Evolutionary conservation across 768 basidiomycete genomes (phyloP).

Genomic region (Auriscalpium orientale): DNA sequence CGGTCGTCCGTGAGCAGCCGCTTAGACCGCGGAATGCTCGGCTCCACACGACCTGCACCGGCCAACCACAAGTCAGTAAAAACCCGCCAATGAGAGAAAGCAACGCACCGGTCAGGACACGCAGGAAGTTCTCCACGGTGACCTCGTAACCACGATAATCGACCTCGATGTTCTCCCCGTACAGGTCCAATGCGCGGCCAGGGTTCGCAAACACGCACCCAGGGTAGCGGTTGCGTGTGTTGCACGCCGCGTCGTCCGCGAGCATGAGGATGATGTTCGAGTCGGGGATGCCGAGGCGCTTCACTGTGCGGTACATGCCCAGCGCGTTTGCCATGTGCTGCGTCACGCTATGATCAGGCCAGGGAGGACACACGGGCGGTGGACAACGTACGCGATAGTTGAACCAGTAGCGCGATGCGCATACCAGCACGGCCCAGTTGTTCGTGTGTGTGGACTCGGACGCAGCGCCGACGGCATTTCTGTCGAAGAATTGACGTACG

Average conservation of each 20-base stretch:
- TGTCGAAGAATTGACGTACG: constrained; percentile 3
- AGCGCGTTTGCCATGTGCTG: constrained; percentile 99
- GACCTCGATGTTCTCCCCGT: constrained; percentile 95
- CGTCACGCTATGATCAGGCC: background rate
- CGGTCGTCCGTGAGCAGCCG: constrained; percentile 84
- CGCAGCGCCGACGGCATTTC: constrained; percentile 1
- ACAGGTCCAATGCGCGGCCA: constrained; percentile 76
- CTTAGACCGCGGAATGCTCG: constrained; percentile 85
- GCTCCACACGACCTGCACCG: constrained; percentile 69
- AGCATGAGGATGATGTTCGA: constrained; percentile 99
- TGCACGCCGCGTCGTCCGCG: constrained; percentile 94
- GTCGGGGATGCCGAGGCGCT: constrained; percentile 95
- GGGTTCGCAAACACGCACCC: constrained; percentile 90
- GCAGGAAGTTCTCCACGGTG: constrained; percentile 91
- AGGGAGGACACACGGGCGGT: background rate
- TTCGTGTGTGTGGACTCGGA: constrained; percentile 62
- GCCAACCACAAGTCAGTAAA: background rate
- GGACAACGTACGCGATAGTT: constrained; percentile 77
- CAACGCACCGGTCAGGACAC: constrained; percentile 78
- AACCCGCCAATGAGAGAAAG: background rate
- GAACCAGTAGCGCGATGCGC: constrained; percentile 95
- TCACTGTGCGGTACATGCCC: constrained; percentile 98
- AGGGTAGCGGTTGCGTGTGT: constrained; percentile 84
- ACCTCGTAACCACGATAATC: constrained; percentile 99
- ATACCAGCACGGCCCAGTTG: constrained; percentile 98